phyloP scores from a whole-genome alignment of 2,329 filamentous ascomycete species.

The Ceratocystis destructans region DNA sequence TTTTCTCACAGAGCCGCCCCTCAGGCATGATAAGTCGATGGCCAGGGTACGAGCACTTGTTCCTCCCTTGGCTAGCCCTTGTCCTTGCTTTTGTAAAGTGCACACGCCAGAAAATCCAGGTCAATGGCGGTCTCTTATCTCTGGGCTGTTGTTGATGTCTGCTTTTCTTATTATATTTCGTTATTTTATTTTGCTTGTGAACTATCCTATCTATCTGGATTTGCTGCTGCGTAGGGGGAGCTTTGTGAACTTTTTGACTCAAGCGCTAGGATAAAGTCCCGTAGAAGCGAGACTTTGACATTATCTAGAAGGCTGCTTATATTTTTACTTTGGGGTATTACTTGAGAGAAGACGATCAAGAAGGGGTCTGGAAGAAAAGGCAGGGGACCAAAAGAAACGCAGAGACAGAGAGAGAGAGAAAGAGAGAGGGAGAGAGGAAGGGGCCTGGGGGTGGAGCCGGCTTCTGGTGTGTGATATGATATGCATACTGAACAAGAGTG shows the following conservation, averaged over 20 bases:
- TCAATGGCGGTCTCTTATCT: slow-evolving; percentile 1
- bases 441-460: neutral
- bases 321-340: neutral
- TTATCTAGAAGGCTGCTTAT: neutral
- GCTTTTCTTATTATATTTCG: too few species aligned
- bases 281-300: neutral
- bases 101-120: slow-evolving; percentile 1
- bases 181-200: too few species aligned
- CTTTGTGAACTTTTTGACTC: neutral
- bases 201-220: neutral
- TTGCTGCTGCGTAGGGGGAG: neutral
- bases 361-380: neutral
- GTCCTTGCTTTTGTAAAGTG: neutral
- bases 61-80: neutral
- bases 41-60: neutral
- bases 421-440: neutral
- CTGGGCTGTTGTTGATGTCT: neutral
- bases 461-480: neutral
- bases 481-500: too few species aligned
- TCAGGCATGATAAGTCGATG: neutral
- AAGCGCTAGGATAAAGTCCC: neutral
- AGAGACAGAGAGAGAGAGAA: neutral
- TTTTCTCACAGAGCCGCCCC: neutral
- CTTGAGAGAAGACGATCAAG: neutral
- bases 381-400: neutral